Evolutionary conservation across 805 yeast genomes (phyloP), one percentile per base, ranked within the genome.

Genomic region (Schwanniomyces vanrijiae): DNA sequence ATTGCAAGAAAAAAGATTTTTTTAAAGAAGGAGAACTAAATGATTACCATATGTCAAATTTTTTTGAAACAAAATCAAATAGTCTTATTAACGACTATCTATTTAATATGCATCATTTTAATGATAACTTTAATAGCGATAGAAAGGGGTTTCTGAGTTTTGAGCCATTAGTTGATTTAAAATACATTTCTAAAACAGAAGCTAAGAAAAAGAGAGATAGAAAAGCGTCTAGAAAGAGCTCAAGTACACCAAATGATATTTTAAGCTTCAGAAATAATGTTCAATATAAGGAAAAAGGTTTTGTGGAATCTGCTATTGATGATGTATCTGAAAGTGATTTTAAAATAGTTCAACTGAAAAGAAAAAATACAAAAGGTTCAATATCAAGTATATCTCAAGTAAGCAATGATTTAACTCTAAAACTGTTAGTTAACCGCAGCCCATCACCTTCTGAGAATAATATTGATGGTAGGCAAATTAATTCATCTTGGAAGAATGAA

Each of bases 101-200:
- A 8, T 46, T 41, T 13, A 50, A 64, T 37, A 33, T 53, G 2
- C 34, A 38, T 1, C 45, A 13, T 2, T 69, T 55, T 49, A 69
- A 71, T 43, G 68, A 65, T 35, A 44, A 49, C 2, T 71, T 67
- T 42, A 64, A 72, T 61, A 63, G 66, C 45, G 69, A 70, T 44
- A 47, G 58, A 11, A 63, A 61, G 42, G 75, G 75, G 0, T 65
- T 46, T 40, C 21, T 44, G 40, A 56, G 63, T 5, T 73, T 73
- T 51, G 68, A 60, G 26, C 75, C 75, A 2, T 52, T 69, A 22
- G 45, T 71, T 25, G 78, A 73, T 50, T 49, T 61, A 14, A 66
- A 61, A 44, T 46, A 49, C 16, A 65, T 61, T 10, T 35, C 25
- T 2, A 44, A 47, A 11, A 50, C 49, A 4, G 45, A 49, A 7